phyloP scores from a whole-genome alignment of 176 grass and related monocot genomes.

The Canna indica region DNA sequence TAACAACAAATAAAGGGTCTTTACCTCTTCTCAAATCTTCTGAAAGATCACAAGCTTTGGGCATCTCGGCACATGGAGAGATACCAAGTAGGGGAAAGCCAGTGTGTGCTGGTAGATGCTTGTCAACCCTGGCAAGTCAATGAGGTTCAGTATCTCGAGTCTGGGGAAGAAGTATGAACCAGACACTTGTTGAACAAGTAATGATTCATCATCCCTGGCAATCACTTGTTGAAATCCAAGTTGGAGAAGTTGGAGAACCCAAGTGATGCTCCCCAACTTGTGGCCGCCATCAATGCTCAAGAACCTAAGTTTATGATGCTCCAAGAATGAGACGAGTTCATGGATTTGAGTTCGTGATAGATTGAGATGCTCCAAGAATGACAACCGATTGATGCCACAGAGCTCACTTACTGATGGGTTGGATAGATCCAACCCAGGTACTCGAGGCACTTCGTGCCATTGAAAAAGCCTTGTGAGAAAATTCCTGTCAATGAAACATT shows the following conservation, averaged over 20 bases:
- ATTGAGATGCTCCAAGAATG: not conserved
- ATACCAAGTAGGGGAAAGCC: not conserved
- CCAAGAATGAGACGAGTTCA: too few relatives aligned
- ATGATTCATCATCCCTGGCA: not conserved
- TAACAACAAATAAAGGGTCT: too few relatives aligned
- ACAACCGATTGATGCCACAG: not conserved
- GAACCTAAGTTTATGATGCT: not conserved
- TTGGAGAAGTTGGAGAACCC: not conserved
- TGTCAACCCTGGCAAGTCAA: not conserved
- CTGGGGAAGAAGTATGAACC: not conserved
- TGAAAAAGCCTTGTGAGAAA: not conserved
- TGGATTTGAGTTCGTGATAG: not conserved
- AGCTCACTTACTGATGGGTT: not conserved
- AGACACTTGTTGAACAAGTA: too few relatives aligned
- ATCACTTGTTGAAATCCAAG: not conserved
- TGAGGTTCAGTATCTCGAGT: not conserved
- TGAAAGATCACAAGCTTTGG: not conserved
- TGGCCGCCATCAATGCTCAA: not conserved
- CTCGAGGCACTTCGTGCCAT: not conserved
- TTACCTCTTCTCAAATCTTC: too few relatives aligned
- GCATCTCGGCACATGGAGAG: not conserved
- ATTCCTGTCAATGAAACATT: not conserved
- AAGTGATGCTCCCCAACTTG: constrained; percentile 4
- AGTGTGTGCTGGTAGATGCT: not conserved
- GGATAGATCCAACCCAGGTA: constrained; percentile 9